A percentile compares a stretch with the other conserved stretches of the same genome.
These are phyloP conservation scores for Acanthamoeba castellanii DNA, from an alignment of 208 protist species.

Conservation along the genomic window DNA sequence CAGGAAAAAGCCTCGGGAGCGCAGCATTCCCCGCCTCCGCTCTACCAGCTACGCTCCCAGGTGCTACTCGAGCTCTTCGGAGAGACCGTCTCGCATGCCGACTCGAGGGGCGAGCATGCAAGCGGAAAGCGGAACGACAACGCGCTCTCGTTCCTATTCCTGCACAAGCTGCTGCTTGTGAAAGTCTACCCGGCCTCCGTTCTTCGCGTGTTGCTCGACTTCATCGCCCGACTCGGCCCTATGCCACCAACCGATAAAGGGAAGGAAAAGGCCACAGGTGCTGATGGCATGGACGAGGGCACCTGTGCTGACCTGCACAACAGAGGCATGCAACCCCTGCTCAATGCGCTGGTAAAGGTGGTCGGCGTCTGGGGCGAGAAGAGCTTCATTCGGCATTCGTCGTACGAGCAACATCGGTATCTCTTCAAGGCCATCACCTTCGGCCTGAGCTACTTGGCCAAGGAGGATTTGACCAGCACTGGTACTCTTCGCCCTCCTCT, in stretches of 20 bases:
- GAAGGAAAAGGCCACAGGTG: not conserved
- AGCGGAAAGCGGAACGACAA: not conserved
- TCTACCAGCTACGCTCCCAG: not conserved
- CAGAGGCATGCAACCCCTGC: not conserved
- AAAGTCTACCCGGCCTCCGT: not conserved
- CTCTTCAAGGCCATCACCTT: constrained; percentile 1
- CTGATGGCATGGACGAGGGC: not conserved
- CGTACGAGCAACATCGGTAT: constrained; percentile 44
- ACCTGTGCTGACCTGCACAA: not conserved
- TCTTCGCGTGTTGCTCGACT: constrained; percentile 17
- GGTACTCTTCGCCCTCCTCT: not conserved
- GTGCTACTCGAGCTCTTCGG: not conserved
- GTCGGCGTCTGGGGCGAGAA: constrained; percentile 43
- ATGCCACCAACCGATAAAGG: not conserved
- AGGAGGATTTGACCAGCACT: constrained; percentile 18
- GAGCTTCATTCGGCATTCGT: constrained; percentile 63
- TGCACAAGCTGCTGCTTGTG: constrained; percentile 36
- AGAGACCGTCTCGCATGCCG: not conserved
- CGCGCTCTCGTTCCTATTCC: constrained; percentile 15
- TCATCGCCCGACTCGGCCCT: not conserved
- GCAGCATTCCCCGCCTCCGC: not conserved
- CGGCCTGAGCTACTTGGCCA: constrained; percentile 12
- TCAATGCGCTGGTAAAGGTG: constrained; percentile 29
- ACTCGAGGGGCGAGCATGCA: not conserved
- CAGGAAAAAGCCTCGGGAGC: not conserved